Conservation (phyloP, 306 rosid species). For the Styphnolobium japonicum region DNA sequence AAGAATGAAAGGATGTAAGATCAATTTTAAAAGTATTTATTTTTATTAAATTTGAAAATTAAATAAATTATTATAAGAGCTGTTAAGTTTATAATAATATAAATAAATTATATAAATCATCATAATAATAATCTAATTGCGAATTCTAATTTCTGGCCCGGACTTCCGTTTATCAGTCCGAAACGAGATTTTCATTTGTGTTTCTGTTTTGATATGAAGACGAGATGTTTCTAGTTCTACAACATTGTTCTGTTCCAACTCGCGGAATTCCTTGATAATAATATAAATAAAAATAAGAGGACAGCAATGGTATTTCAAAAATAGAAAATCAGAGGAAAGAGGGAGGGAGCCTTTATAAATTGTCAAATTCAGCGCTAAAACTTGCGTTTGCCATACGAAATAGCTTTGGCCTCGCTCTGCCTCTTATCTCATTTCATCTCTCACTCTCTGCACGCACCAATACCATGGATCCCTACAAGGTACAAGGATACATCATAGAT, state of each 20-base stretch:
- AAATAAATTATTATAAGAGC: too few relatives aligned
- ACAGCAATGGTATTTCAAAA: background rate
- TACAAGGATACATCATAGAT: background rate
- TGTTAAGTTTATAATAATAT: too few relatives aligned
- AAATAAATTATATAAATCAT: too few relatives aligned
- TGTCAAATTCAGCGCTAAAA: background rate
- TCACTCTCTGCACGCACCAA: background rate
- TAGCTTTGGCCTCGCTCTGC: background rate
- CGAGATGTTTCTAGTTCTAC: too few relatives aligned
- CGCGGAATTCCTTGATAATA: background rate
- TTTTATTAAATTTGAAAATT: too few relatives aligned
- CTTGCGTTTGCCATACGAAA: slow-evolving; percentile 14
- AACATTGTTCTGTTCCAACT: too few relatives aligned
- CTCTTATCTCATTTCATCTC: background rate
- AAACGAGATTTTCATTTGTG: background rate
- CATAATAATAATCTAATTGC: too few relatives aligned
- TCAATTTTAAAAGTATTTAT: too few relatives aligned
- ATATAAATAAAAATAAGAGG: background rate
- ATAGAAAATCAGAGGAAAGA: background rate
- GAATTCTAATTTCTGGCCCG: too few relatives aligned
- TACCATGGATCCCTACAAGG: slow-evolving; percentile 91
- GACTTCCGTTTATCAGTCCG: background rate
- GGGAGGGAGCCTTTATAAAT: slow-evolving; percentile 11
- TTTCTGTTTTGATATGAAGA: too few relatives aligned
- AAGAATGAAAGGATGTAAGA: too few relatives aligned